Percentiles rank a stretch among this genome's conserved stretches.
These are phyloP conservation scores for Strobilomyces dryophilus DNA, from an alignment of 768 basidiomycete genomes.

Conservation along the genomic window DNA sequence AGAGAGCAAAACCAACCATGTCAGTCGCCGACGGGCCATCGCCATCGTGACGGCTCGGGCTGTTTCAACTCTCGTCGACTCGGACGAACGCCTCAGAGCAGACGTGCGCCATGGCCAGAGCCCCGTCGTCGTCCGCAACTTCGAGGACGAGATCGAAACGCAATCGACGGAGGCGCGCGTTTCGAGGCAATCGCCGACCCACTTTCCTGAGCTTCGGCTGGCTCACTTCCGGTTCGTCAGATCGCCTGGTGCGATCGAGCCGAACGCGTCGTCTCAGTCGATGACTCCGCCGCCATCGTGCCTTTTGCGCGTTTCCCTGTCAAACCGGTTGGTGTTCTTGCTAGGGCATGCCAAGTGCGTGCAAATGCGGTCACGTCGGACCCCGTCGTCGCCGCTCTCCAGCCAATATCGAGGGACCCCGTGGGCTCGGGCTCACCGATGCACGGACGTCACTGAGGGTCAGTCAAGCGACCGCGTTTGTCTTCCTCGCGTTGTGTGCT, in stretches of 20 bases:
- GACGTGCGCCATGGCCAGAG: not conserved
- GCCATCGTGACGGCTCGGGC: conserved; percentile 32
- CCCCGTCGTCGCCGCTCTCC: conserved; percentile 55
- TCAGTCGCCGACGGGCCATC: conserved; percentile 43
- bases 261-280: conserved; percentile 25
- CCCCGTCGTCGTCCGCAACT: too few relatives aligned
- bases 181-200: too few relatives aligned
- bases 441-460: conserved; percentile 42
- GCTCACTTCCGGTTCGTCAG: not conserved
- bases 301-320: conserved; percentile 52
- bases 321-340: conserved; percentile 43
- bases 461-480: conserved; percentile 34
- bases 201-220: too few relatives aligned
- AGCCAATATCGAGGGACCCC: conserved; percentile 48
- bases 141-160: too few relatives aligned
- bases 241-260: conserved; percentile 8
- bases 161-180: too few relatives aligned
- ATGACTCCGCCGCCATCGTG: conserved; percentile 53
- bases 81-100: conserved; percentile 37
- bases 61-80: conserved; percentile 41
- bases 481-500: conserved; percentile 45
- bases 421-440: conserved; percentile 45
- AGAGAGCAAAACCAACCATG: conserved; percentile 40
- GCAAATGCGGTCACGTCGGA: conserved; percentile 52
- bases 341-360: conserved; percentile 43